Evolutionary conservation across 2,329 filamentous ascomycete genomes (phyloP).

Genomic region (Ambrosiella beaveri): DNA sequence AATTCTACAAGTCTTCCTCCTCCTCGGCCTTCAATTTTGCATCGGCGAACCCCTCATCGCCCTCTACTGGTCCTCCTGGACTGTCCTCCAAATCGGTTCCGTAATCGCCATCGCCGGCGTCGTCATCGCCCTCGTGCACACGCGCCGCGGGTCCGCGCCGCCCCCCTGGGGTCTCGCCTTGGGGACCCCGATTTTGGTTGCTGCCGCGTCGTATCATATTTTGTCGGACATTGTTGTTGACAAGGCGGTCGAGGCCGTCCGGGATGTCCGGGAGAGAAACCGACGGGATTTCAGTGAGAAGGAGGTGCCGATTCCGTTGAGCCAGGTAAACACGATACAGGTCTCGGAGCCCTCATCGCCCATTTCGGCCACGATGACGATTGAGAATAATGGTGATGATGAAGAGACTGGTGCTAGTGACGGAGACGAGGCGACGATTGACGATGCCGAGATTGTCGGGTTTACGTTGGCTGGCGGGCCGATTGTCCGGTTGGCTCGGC

Average conservation of each 20-base stretch:
- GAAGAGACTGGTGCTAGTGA: slow-evolving; percentile 5
- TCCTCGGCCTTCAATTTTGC: slow-evolving; percentile 39
- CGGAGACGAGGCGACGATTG: slow-evolving; percentile 15
- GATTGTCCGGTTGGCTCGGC: slow-evolving; percentile 27
- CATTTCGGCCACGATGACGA: slow-evolving; percentile 2
- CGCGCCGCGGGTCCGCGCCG: slow-evolving; percentile 23
- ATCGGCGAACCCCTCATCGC: slow-evolving; percentile 42
- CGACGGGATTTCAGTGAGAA: background rate
- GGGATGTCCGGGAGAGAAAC: slow-evolving; percentile 15
- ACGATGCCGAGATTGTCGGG: slow-evolving; percentile 22
- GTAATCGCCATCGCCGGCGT: slow-evolving; percentile 41
- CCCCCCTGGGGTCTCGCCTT: slow-evolving; percentile 41
- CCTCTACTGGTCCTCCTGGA: slow-evolving; percentile 45
- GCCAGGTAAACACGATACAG: slow-evolving; percentile 14
- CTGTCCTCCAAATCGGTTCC: slow-evolving; percentile 40
- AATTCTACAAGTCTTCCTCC: slow-evolving; percentile 36
- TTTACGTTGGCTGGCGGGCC: slow-evolving; percentile 29
- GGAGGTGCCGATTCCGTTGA: slow-evolving; percentile 21
- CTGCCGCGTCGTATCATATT: slow-evolving; percentile 35
- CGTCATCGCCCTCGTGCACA: slow-evolving; percentile 34
- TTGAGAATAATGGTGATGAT: background rate
- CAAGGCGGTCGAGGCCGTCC: slow-evolving; percentile 20
- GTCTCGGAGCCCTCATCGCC: slow-evolving; percentile 12
- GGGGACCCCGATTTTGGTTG: slow-evolving; percentile 42
- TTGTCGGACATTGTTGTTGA: slow-evolving; percentile 25